phyloP scores from a whole-genome alignment of 352 stramenopile species.

The Phytophthora crassamura region DNA sequence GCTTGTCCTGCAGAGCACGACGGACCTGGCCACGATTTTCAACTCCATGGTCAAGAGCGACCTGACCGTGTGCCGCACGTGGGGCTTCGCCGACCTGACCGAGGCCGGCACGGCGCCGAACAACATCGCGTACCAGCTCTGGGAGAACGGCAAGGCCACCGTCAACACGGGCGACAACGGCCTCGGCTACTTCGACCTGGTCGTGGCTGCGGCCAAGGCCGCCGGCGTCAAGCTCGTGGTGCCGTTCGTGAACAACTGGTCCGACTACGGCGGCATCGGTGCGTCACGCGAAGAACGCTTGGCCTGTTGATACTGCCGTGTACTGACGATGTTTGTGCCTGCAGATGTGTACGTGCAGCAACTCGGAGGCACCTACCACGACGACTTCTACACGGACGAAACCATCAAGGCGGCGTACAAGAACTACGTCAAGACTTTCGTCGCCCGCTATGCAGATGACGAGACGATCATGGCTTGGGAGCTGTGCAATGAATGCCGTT shows the following conservation, averaged over 20 bases:
- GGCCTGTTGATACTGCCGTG: too few species aligned
- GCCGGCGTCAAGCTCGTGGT: conserved; percentile 44
- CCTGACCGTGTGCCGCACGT: conserved; percentile 38
- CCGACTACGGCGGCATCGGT: conserved; percentile 43
- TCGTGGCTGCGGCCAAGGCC: conserved; percentile 38
- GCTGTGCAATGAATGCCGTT: conserved; percentile 37
- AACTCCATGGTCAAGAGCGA: conserved; percentile 37
- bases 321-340: not conserved
- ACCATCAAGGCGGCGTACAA: conserved; percentile 42
- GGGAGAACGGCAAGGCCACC: conserved; percentile 33
- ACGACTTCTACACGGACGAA: conserved; percentile 43
- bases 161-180: conserved; percentile 39
- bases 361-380: conserved; percentile 38
- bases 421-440: conserved; percentile 35
- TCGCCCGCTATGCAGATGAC: conserved; percentile 26
- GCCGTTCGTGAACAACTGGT: conserved; percentile 49
- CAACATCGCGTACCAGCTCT: conserved; percentile 44
- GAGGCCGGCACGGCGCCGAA: conserved; percentile 18
- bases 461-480: conserved; percentile 44
- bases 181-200: conserved; percentile 40
- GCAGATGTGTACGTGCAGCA: conserved; percentile 38
- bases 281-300: conserved; percentile 9
- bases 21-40: conserved; percentile 41
- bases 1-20: conserved; percentile 22
- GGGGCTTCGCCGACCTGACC: conserved; percentile 35